phyloP scores from a whole-genome alignment of 2,329 filamentous ascomycete genomes.

The Seiridium cupressi region DNA sequence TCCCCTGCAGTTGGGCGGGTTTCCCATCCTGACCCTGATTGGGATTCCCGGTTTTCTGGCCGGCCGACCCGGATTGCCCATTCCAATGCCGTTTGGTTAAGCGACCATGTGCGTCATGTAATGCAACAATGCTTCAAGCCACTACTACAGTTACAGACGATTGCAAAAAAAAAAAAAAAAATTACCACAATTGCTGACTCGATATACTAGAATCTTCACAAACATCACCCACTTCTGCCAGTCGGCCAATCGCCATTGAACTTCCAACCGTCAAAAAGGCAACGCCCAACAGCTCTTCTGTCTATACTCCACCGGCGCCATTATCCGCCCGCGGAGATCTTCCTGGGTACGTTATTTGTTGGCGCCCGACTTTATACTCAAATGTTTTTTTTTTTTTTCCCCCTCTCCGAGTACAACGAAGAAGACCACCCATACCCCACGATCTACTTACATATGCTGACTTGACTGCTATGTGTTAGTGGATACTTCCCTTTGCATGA shows the following conservation, averaged over 20 bases:
- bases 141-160: not conserved
- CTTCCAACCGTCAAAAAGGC: slow-evolving; percentile 40
- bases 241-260: slow-evolving; percentile 54
- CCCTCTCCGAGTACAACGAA: too few relatives aligned
- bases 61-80: not conserved
- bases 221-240: slow-evolving; percentile 24
- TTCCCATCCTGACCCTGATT: not conserved
- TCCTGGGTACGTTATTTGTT: slow-evolving; percentile 46
- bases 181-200: slow-evolving; percentile 17
- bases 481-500: slow-evolving; percentile 62
- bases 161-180: not conserved
- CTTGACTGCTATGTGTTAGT: slow-evolving; percentile 30
- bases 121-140: not conserved
- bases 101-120: slow-evolving; percentile 4
- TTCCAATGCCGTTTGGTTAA: not conserved
- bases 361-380: not conserved
- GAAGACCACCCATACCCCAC: not conserved
- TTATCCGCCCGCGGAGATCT: slow-evolving; percentile 59
- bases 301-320: slow-evolving; percentile 44
- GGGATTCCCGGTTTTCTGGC: not conserved
- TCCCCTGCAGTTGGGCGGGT: not conserved
- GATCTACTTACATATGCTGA: not conserved
- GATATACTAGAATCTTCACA: slow-evolving; percentile 15
- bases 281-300: slow-evolving; percentile 30
- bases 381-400: not conserved